Conservation (phyloP, 305 asterid genomes). For the Euphrasia arctica region DNA sequence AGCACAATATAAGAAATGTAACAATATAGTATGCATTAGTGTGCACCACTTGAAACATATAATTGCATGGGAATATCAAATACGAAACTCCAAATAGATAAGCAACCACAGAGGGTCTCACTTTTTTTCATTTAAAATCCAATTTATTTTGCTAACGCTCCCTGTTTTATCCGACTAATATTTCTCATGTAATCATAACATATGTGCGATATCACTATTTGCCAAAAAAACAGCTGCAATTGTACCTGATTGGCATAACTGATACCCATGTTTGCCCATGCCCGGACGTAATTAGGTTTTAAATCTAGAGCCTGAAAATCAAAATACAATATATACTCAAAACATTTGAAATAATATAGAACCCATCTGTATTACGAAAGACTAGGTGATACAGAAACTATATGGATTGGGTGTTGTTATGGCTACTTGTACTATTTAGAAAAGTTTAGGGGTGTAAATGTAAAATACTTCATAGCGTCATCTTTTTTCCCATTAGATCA, state of each 20-base stretch:
- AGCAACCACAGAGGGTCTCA: conserved; percentile 17
- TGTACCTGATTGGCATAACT: conserved; percentile 98
- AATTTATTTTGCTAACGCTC: conserved; percentile 20
- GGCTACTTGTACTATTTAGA: not conserved
- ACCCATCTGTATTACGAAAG: conserved; percentile 2
- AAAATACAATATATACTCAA: conserved; percentile 10
- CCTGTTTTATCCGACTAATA: conserved; percentile 19
- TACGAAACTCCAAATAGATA: not conserved
- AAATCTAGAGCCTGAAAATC: conserved; percentile 86
- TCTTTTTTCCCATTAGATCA: not conserved
- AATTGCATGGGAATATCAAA: not conserved
- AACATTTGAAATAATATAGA: conserved; percentile 25
- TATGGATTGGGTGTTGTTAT: not conserved
- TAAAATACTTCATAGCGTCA: not conserved
- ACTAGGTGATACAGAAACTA: not conserved
- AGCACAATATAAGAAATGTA: too few species aligned
- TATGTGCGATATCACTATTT: conserved; percentile 6
- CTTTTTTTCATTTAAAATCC: conserved; percentile 8
- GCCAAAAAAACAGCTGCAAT: conserved; percentile 14
- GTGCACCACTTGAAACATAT: too few species aligned
- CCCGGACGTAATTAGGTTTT: conserved; percentile 97
- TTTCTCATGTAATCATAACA: conserved; percentile 2
- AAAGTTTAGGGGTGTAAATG: not conserved
- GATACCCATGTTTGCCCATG: conserved; percentile 99
- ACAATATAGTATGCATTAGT: too few species aligned